Evolutionary conservation across 148 eudicot species (phyloP).

Genomic region (Linanthus parryae): DNA sequence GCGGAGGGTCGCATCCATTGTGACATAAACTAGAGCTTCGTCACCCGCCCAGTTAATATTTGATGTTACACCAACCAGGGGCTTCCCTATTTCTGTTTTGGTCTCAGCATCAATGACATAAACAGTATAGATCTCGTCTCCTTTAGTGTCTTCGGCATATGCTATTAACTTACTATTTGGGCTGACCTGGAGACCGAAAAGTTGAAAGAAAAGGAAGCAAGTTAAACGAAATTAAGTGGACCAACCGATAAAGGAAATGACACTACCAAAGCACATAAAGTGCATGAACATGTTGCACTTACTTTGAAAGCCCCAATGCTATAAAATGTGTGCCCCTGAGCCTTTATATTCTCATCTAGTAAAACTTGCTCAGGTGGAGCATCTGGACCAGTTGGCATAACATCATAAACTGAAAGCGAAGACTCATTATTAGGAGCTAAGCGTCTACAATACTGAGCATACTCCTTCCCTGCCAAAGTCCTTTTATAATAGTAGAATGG

Average conservation of each 20-base stretch:
- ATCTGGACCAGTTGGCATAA: slow-evolving; percentile 74
- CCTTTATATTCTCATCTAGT: slow-evolving; percentile 80
- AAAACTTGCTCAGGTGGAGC: slow-evolving; percentile 80
- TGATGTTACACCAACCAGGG: slow-evolving; percentile 57
- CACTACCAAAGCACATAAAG: background rate
- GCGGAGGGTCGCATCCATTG: slow-evolving; percentile 82
- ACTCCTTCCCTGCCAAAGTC: slow-evolving; percentile 79
- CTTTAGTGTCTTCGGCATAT: slow-evolving; percentile 92
- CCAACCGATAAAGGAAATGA: background rate
- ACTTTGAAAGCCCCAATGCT: slow-evolving; percentile 58
- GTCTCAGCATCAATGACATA: slow-evolving; percentile 65
- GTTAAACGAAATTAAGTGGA: background rate
- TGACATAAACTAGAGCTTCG: slow-evolving; percentile 63
- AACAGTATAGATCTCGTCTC: slow-evolving; percentile 74
- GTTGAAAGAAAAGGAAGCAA: slow-evolving; percentile 2
- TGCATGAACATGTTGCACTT: slow-evolving; percentile 11
- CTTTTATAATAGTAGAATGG: slow-evolving; percentile 65
- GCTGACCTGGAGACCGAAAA: slow-evolving; percentile 46
- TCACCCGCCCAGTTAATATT: slow-evolving; percentile 86
- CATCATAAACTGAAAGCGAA: slow-evolving; percentile 57
- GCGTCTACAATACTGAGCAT: slow-evolving; percentile 70
- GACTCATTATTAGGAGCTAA: slow-evolving; percentile 26
- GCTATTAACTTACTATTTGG: slow-evolving; percentile 83
- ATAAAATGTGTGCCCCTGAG: slow-evolving; percentile 59
- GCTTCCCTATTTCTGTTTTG: slow-evolving; percentile 49